Percentiles rank a stretch among this genome's conserved stretches.
These are phyloP conservation scores for Penicillium sp. DNA, from an alignment of 2,329 filamentous ascomycete genomes.

Conservation along the genomic window DNA sequence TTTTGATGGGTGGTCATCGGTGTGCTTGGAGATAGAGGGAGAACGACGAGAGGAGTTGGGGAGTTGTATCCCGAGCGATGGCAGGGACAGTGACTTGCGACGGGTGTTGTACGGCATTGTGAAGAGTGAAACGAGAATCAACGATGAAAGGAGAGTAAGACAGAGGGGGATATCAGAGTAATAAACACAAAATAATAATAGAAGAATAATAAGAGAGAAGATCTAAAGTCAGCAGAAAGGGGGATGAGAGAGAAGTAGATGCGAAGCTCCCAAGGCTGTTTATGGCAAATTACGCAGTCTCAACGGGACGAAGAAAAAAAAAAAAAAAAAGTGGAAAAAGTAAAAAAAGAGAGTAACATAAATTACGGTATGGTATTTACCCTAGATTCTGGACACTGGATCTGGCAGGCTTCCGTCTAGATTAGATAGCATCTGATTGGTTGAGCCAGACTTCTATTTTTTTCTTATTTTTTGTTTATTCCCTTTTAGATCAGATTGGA, in stretches of 20 bases:
- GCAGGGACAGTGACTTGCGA: constrained; percentile 90
- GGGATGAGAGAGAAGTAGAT: constrained; percentile 20
- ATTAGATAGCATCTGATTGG: constrained; percentile 30
- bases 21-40: constrained; percentile 62
- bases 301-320: constrained; percentile 1
- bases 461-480: constrained; percentile 2
- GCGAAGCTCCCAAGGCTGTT: constrained; percentile 18
- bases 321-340: not conserved
- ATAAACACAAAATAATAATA: constrained; percentile 15
- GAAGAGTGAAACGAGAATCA: constrained; percentile 22
- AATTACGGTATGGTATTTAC: constrained; percentile 12
- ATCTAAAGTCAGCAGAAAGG: constrained; percentile 16
- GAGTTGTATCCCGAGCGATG: constrained; percentile 88
- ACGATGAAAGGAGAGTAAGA: constrained; percentile 2
- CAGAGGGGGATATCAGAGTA: constrained; percentile 9
- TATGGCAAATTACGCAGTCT: constrained; percentile 15
- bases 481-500: not conserved
- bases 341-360: not conserved
- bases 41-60: constrained; percentile 62
- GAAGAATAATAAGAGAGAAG: constrained; percentile 19
- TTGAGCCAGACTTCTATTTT: constrained; percentile 1
- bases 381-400: constrained; percentile 1
- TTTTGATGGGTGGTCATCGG: constrained; percentile 61
- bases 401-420: constrained; percentile 15
- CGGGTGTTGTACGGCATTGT: constrained; percentile 94